Evolutionary conservation across 371 early-diverging fungal genomes (phyloP).

Genomic region (Rhizomucor pusillus): DNA sequence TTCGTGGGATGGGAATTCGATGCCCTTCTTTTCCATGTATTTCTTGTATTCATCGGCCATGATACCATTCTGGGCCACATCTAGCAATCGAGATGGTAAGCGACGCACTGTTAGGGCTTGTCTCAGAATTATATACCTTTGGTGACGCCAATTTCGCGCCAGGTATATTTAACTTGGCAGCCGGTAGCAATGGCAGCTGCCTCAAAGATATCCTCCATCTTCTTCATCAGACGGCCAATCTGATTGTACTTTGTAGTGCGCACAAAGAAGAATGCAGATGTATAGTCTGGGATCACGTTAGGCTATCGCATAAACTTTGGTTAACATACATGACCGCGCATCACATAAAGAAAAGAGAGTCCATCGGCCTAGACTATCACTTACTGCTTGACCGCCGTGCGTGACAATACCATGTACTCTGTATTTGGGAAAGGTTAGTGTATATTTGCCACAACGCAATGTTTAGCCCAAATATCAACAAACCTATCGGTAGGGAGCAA

Average conservation of each 20-base stretch:
- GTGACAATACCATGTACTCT: conserved; percentile 72
- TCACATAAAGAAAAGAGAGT: neutral
- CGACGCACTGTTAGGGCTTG: too few relatives aligned
- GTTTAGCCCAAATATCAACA: neutral
- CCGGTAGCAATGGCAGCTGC: conserved; percentile 74
- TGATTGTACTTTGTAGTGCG: conserved; percentile 55
- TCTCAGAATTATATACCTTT: conserved; percentile 19
- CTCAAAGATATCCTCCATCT: conserved; percentile 57
- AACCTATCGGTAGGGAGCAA: conserved; percentile 46
- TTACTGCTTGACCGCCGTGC: conserved; percentile 51
- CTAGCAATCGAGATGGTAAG: conserved; percentile 7
- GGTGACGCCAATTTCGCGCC: conserved; percentile 49
- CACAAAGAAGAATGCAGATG: conserved; percentile 58
- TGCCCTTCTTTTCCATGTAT: conserved; percentile 48
- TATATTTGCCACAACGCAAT: neutral
- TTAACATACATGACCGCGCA: neutral
- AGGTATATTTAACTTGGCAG: conserved; percentile 61
- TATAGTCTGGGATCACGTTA: conserved; percentile 64
- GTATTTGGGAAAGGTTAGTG: neutral
- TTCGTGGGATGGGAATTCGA: conserved; percentile 33
- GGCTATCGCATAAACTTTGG: conserved; percentile 37
- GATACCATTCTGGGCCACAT: conserved; percentile 52
- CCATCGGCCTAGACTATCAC: conserved; percentile 59
- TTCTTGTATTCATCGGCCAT: conserved; percentile 59
- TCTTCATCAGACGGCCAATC: conserved; percentile 45